These are phyloP conservation scores for Poterioochromonas sp. DNA, from an alignment of 352 stramenopile genomes.

Conservation along the genomic window DNA sequence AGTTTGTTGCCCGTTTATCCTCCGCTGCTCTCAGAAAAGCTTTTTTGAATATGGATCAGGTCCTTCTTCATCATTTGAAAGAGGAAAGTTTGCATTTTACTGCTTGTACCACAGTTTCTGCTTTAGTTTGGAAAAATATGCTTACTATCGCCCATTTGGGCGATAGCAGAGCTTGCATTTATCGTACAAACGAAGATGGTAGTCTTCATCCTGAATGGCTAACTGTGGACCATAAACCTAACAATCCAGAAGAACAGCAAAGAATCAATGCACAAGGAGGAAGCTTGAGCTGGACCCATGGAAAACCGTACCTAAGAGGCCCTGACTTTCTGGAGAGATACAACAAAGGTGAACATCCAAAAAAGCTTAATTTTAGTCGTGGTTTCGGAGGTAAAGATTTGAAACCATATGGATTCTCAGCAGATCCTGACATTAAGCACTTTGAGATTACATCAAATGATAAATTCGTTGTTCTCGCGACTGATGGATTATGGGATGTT, in stretches of 20 bases:
- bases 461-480: conserved; percentile 69
- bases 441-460: conserved; percentile 57
- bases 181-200: not conserved
- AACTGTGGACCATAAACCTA: conserved; percentile 39
- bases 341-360: conserved; percentile 90
- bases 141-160: conserved; percentile 38
- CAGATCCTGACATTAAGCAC: conserved; percentile 60
- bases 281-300: conserved; percentile 36
- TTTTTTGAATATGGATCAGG: conserved; percentile 31
- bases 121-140: conserved; percentile 35
- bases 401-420: conserved; percentile 80
- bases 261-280: conserved; percentile 32
- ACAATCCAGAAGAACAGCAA: conserved; percentile 33
- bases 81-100: conserved; percentile 35
- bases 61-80: not conserved
- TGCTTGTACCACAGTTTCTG: conserved; percentile 29
- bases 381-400: conserved; percentile 87
- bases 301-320: conserved; percentile 41
- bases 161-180: conserved; percentile 34
- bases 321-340: conserved; percentile 37
- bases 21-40: not conserved
- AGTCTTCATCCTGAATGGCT: conserved; percentile 15
- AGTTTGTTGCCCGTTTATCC: not conserved
- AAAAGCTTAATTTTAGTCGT: conserved; percentile 79
- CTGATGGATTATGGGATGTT: conserved; percentile 81